Conservation (phyloP, 331 rosid genomes). For the Malus hybrid region DNA sequence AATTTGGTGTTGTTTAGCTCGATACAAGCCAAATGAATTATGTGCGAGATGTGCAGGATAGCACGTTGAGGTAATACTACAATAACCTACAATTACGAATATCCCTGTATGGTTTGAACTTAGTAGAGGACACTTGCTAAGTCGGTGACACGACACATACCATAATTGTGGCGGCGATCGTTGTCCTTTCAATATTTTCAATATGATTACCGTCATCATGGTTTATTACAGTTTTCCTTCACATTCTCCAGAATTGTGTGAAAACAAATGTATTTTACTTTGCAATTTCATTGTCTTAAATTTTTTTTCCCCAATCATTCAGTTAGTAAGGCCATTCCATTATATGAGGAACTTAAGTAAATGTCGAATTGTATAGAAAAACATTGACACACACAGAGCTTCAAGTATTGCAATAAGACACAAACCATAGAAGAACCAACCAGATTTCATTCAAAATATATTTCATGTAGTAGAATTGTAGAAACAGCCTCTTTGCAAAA, state of each 20-base stretch:
- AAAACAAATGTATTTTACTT: slow-evolving; percentile 8
- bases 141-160: background rate
- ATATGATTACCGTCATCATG: slow-evolving; percentile 34
- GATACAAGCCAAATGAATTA: background rate
- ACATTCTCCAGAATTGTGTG: slow-evolving; percentile 19
- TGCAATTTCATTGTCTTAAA: background rate
- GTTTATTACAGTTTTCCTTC: slow-evolving; percentile 22
- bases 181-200: slow-evolving; percentile 8
- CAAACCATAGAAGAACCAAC: background rate
- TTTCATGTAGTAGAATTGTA: background rate
- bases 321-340: background rate
- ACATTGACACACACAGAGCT: background rate
- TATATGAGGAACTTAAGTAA: too few relatives aligned
- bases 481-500: too few relatives aligned
- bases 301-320: background rate
- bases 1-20: background rate
- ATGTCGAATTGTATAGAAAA: background rate
- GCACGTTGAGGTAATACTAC: background rate
- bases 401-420: background rate
- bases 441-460: background rate
- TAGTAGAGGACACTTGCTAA: background rate
- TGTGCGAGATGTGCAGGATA: background rate
- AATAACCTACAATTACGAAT: background rate
- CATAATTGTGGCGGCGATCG: slow-evolving; percentile 1
- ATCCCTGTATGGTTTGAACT: background rate